Percentiles rank a stretch among this genome's conserved stretches.
Evolutionary conservation across 768 basidiomycete genomes (phyloP).

Genomic region (Mycena rosella): DNA sequence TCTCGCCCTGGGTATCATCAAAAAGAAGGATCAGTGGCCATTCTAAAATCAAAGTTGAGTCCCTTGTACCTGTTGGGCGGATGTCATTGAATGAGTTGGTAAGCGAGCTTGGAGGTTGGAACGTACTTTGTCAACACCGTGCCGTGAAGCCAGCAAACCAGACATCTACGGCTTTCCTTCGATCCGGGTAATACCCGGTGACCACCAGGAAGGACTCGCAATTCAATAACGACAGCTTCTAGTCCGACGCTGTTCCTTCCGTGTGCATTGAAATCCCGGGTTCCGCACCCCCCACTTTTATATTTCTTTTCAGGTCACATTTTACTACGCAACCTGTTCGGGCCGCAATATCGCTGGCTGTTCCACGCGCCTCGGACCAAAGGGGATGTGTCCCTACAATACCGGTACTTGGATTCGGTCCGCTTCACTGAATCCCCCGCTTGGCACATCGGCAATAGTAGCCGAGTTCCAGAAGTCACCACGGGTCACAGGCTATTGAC

Average conservation of each 20-base stretch:
- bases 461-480: background rate
- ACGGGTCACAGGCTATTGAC: background rate
- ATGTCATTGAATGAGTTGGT: no score
- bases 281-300: no score
- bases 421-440: background rate
- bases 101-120: no score
- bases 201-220: background rate
- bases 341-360: background rate
- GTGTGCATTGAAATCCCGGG: background rate
- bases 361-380: background rate
- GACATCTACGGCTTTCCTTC: no score
- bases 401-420: constrained; percentile 29
- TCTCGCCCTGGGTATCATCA: no score
- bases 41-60: no score
- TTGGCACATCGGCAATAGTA: background rate
- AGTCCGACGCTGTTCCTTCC: background rate
- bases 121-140: no score
- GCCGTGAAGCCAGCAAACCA: no score
- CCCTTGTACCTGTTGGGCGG: no score
- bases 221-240: no score
- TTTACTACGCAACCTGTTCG: background rate
- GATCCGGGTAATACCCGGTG: no score
- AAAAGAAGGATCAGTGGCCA: no score
- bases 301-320: background rate
- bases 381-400: constrained; percentile 26